These are phyloP conservation scores for Ascochyta fabae DNA, from an alignment of 2,329 filamentous ascomycete genomes.

Conservation along the genomic window DNA sequence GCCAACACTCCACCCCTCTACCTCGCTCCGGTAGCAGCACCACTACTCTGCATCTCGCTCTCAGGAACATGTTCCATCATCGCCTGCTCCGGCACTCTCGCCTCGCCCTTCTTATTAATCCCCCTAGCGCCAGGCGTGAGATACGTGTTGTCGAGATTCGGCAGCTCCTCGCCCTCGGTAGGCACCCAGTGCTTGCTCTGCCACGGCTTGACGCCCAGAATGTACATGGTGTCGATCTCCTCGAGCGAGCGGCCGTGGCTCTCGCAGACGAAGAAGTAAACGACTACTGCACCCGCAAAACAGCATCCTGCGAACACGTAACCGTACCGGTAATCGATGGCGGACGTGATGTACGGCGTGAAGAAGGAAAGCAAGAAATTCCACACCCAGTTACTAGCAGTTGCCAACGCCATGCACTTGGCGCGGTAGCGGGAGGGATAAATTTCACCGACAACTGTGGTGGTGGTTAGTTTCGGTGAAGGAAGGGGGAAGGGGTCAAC, in stretches of 20 bases:
- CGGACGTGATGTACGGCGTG: conserved; percentile 76
- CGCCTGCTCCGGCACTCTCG: conserved; percentile 32
- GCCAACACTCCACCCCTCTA: too few relatives aligned
- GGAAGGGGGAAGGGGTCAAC: neutral
- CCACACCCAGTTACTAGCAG: conserved; percentile 53
- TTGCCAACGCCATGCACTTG: conserved; percentile 54
- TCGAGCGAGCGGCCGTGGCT: conserved; percentile 75
- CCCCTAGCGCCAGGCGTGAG: conserved; percentile 44
- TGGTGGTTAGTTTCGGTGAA: neutral
- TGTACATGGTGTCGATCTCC: conserved; percentile 77
- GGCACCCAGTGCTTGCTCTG: conserved; percentile 54
- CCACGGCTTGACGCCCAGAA: conserved; percentile 60
- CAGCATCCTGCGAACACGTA: conserved; percentile 79
- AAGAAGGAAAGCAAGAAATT: conserved; percentile 67
- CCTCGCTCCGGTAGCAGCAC: neutral
- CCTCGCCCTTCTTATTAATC: conserved; percentile 45
- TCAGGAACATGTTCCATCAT: conserved; percentile 29
- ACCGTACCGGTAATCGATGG: conserved; percentile 75
- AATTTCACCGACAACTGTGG: conserved; percentile 65
- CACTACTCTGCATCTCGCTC: conserved; percentile 17
- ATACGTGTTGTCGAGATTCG: conserved; percentile 42
- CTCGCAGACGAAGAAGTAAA: conserved; percentile 81
- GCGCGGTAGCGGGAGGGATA: conserved; percentile 64
- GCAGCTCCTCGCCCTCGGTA: conserved; percentile 43
- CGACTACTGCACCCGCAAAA: conserved; percentile 66